Conservation (phyloP, 352 stramenopile species). For the Phytophthora pisi region DNA sequence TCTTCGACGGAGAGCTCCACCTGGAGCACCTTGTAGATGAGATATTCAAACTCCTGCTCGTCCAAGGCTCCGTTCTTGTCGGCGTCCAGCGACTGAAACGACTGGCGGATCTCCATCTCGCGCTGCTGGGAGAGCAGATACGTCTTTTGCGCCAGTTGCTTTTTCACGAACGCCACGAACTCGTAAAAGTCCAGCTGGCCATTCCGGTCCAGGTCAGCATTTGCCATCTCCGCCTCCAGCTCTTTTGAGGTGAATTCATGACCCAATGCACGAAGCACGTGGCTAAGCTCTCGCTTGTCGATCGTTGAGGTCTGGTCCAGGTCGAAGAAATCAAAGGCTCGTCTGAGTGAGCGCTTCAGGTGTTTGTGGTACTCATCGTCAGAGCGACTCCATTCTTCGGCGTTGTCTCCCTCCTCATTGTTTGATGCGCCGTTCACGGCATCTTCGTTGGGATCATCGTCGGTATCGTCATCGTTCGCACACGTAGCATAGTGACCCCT, state of each 20-base stretch:
- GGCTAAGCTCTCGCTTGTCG: slow-evolving; percentile 67
- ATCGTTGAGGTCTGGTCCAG: slow-evolving; percentile 73
- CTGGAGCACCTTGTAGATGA: slow-evolving; percentile 76
- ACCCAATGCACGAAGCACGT: slow-evolving; percentile 69
- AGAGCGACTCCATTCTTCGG: slow-evolving; percentile 41
- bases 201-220: slow-evolving; percentile 66
- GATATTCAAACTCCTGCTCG: slow-evolving; percentile 77
- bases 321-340: slow-evolving; percentile 84
- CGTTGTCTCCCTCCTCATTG: slow-evolving; percentile 26
- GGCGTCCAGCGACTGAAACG: slow-evolving; percentile 69
- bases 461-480: slow-evolving; percentile 7
- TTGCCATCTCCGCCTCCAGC: slow-evolving; percentile 63
- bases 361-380: slow-evolving; percentile 68
- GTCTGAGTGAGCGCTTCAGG: slow-evolving; percentile 61
- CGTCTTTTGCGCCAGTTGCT: slow-evolving; percentile 58
- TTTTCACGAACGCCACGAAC: slow-evolving; percentile 74
- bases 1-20: slow-evolving; percentile 79
- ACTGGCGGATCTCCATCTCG: slow-evolving; percentile 78
- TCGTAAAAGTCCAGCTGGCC: slow-evolving; percentile 78
- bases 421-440: slow-evolving; percentile 1
- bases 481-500: neutral
- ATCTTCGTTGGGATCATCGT: slow-evolving; percentile 14
- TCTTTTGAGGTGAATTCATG: slow-evolving; percentile 76
- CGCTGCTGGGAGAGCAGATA: slow-evolving; percentile 61
- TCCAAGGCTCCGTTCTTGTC: slow-evolving; percentile 74